phyloP scores from a whole-genome alignment of 2,329 filamentous ascomycete species.

The Lomentospora prolificans region DNA sequence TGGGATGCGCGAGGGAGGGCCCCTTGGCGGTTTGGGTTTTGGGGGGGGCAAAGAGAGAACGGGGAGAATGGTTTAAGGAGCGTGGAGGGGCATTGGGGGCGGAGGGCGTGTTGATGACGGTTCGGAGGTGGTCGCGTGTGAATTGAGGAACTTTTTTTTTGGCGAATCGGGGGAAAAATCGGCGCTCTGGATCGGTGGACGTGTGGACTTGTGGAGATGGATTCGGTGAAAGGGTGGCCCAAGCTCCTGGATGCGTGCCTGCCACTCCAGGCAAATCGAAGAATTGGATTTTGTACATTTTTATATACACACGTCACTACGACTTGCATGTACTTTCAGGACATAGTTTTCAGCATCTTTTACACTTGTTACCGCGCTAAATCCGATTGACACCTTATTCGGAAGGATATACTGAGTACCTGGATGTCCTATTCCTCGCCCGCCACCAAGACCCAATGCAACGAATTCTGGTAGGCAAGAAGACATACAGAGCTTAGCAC shows the following conservation, averaged over 20 bases:
- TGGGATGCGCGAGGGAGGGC: not conserved
- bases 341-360: no score
- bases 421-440: no score
- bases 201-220: not conserved
- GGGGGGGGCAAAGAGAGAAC: not conserved
- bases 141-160: not conserved
- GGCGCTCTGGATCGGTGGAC: not conserved
- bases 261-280: not conserved
- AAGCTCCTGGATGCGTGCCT: constrained; percentile 2
- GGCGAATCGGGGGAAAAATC: not conserved
- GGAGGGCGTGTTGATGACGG: not conserved
- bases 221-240: not conserved
- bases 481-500: no score
- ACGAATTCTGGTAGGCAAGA: no score
- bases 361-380: no score
- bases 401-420: no score
- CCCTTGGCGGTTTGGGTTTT: constrained; percentile 1
- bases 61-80: not conserved
- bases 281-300: not conserved
- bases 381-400: no score
- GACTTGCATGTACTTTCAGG: no score
- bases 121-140: not conserved
- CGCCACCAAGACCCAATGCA: no score
- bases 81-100: not conserved
- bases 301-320: not conserved